Percentiles rank a stretch among this genome's conserved stretches.
Evolutionary conservation across 2,329 filamentous ascomycete species (phyloP).

Genomic region (Thelonectria discophora): DNA sequence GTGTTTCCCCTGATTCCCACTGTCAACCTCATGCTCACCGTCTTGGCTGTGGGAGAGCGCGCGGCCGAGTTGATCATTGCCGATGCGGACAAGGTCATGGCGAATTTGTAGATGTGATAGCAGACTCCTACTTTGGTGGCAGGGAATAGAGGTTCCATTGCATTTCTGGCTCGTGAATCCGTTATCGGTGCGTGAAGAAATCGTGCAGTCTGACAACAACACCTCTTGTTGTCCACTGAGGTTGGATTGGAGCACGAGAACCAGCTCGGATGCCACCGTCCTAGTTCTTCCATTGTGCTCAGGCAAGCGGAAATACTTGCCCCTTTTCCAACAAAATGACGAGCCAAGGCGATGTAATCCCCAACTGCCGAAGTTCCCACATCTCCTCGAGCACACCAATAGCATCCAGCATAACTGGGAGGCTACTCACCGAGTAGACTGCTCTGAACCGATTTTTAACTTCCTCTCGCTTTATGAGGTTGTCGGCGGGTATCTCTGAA

Average conservation of each 20-base stretch:
- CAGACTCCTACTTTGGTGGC: too few relatives aligned
- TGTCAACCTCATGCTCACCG: constrained; percentile 89
- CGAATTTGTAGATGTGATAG: background rate
- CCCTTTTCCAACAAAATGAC: background rate
- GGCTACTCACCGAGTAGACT: background rate
- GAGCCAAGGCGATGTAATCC: background rate
- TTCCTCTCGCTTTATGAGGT: background rate
- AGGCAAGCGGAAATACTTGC: background rate
- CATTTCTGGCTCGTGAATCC: too few relatives aligned
- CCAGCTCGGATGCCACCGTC: background rate
- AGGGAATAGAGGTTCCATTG: too few relatives aligned
- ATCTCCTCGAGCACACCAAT: background rate
- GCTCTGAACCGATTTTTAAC: background rate
- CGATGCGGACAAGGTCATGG: background rate
- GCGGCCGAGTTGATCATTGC: constrained; percentile 76
- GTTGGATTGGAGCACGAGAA: background rate
- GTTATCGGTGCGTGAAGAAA: background rate
- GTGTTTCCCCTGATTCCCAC: constrained; percentile 85
- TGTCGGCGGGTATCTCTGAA: background rate
- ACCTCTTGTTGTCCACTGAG: background rate
- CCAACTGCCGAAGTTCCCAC: background rate
- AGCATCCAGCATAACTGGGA: background rate
- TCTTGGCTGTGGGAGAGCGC: constrained; percentile 81
- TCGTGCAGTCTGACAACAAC: background rate
- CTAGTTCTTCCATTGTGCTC: background rate